These are phyloP conservation scores for Saccharomycopsis microspora DNA, from an alignment of 805 yeast genomes.

Conservation along the genomic window DNA sequence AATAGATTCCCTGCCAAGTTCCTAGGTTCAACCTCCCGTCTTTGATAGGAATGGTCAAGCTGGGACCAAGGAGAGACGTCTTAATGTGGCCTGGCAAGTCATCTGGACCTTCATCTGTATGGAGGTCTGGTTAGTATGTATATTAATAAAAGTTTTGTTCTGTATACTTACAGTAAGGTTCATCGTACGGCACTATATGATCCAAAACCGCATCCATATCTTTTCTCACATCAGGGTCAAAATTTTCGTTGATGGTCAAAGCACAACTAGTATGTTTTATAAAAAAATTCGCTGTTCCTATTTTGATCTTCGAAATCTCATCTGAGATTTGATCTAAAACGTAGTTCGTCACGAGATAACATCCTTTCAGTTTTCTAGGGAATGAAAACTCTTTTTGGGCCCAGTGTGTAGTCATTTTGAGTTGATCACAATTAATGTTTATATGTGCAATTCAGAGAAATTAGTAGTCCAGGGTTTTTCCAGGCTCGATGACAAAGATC, in stretches of 20 bases:
- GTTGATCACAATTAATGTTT: too few species aligned
- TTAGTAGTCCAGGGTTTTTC: too few species aligned
- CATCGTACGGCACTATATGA: constrained; percentile 53
- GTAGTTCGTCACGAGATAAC: constrained; percentile 63
- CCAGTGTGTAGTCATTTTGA: constrained; percentile 2
- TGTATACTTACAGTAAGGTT: constrained; percentile 12
- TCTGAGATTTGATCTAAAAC: constrained; percentile 39
- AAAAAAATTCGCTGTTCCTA: constrained; percentile 57
- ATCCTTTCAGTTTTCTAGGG: constrained; percentile 28
- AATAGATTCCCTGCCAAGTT: constrained; percentile 80
- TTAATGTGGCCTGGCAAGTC: constrained; percentile 81
- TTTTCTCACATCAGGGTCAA: constrained; percentile 63
- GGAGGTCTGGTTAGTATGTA: constrained; percentile 33
- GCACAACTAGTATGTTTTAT: constrained; percentile 77
- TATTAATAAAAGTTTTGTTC: neutral
- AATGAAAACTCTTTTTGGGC: constrained; percentile 12
- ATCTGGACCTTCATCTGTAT: constrained; percentile 66
- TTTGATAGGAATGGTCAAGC: constrained; percentile 54
- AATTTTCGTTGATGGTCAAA: constrained; percentile 65
- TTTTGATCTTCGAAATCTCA: constrained; percentile 42
- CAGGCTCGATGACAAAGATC: too few species aligned
- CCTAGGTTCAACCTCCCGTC: constrained; percentile 63
- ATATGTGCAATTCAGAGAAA: too few species aligned
- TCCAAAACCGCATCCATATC: constrained; percentile 60
- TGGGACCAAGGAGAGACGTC: constrained; percentile 50